Evolutionary conservation across 1,139 yeast species (phyloP).

Genomic region (Kodamaea ohmeri): DNA sequence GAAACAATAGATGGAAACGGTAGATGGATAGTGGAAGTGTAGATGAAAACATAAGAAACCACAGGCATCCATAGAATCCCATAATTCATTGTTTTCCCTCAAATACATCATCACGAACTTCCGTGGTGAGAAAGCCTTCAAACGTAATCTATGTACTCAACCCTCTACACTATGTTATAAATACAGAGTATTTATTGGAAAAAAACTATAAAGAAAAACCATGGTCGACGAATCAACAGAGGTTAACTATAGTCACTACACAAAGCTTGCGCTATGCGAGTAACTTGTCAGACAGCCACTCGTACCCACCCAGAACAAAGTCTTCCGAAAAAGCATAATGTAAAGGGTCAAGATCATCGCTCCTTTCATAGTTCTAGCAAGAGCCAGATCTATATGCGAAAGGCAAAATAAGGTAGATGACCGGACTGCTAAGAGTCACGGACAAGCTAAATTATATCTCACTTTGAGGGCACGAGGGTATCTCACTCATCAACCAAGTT

Average conservation of each 20-base stretch:
- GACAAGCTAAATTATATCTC: slow-evolving; percentile 71
- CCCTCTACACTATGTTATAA: slow-evolving; percentile 4
- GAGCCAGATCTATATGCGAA: slow-evolving; percentile 27
- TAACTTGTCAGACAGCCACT: slow-evolving; percentile 99
- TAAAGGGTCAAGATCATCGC: slow-evolving; percentile 99
- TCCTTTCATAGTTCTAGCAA: slow-evolving; percentile 51
- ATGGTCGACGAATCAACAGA: slow-evolving; percentile 20
- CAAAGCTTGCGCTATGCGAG: slow-evolving; percentile 11
- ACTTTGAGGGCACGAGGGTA: slow-evolving; percentile 88
- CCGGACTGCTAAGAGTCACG: slow-evolving; percentile 81
- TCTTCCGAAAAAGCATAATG: slow-evolving; percentile 86
- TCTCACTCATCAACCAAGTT: slow-evolving; percentile 80
- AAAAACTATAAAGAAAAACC: slow-evolving; percentile 10
- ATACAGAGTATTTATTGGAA: slow-evolving; percentile 10
- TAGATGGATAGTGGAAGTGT: too few relatives aligned
- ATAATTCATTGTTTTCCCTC: too few relatives aligned
- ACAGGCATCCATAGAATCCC: too few relatives aligned
- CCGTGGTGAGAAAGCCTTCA: too few relatives aligned
- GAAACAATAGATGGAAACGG: too few relatives aligned
- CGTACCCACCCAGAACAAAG: slow-evolving; percentile 88
- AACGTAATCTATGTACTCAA: background rate
- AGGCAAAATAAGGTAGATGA: slow-evolving; percentile 64
- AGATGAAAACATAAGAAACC: too few relatives aligned
- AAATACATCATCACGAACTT: background rate
- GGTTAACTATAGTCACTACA: slow-evolving; percentile 15